Evolutionary conservation across 805 yeast species (phyloP).

Genomic region (Ascoidea asiatica): DNA sequence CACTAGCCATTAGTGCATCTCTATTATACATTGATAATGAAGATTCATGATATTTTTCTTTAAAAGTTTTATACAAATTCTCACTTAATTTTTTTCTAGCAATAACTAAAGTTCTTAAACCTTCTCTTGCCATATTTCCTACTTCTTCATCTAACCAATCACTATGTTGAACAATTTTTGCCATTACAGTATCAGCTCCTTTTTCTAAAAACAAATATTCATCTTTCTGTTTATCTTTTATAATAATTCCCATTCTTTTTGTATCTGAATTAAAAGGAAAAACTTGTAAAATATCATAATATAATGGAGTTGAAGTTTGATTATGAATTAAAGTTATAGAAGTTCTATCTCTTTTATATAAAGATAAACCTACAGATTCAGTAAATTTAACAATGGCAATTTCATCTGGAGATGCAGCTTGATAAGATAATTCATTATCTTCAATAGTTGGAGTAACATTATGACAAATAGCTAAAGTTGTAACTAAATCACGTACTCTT

Average conservation of each 20-base stretch:
- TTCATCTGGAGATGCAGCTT: conserved; percentile 98
- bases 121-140: conserved; percentile 96
- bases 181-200: conserved; percentile 96
- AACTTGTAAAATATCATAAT: conserved; percentile 60
- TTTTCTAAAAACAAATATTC: conserved; percentile 81
- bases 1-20: conserved; percentile 59
- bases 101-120: conserved; percentile 85
- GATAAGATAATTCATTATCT: conserved; percentile 66
- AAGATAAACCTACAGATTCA: conserved; percentile 69
- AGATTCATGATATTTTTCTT: conserved; percentile 54
- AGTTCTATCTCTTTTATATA: conserved; percentile 71
- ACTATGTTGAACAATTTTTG: conserved; percentile 62
- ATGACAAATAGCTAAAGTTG: conserved; percentile 88
- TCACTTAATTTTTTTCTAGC: conserved; percentile 64
- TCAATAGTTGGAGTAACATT: conserved; percentile 91
- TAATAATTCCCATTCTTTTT: conserved; percentile 89
- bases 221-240: conserved; percentile 44
- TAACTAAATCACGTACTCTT: conserved; percentile 67
- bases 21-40: conserved; percentile 68
- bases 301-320: conserved; percentile 17
- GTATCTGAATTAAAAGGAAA: conserved; percentile 96
- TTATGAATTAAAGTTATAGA: conserved; percentile 48
- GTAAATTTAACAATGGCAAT: conserved; percentile 93
- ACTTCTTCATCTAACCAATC: conserved; percentile 99
- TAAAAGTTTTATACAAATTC: conserved; percentile 48